A percentile compares a stretch with the other conserved stretches of the same genome.
Evolutionary conservation across 495 filamentous ascomycete species (phyloP).

Genomic region (Penicilliopsis zonata): DNA sequence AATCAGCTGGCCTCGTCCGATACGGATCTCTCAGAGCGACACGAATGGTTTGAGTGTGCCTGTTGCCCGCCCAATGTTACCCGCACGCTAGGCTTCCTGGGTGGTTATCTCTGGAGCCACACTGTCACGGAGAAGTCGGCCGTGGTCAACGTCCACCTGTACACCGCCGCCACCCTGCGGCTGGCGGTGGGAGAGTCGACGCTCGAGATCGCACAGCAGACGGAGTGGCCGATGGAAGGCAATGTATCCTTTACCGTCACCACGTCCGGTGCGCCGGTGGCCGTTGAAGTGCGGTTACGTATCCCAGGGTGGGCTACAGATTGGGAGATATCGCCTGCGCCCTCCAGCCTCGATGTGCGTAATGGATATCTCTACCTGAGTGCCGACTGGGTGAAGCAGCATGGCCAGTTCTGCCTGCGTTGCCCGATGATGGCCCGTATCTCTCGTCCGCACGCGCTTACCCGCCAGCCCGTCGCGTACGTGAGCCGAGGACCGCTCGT

Average conservation of each 20-base stretch:
- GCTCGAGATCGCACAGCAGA: slow-evolving; percentile 32
- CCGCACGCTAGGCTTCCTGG: slow-evolving; percentile 37
- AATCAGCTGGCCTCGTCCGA: slow-evolving; percentile 44
- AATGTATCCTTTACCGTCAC: slow-evolving; percentile 29
- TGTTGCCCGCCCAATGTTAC: slow-evolving; percentile 49
- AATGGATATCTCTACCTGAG: slow-evolving; percentile 38
- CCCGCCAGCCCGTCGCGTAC: slow-evolving; percentile 35
- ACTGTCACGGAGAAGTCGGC: slow-evolving; percentile 10
- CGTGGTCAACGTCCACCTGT: slow-evolving; percentile 39
- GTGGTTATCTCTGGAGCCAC: slow-evolving; percentile 41
- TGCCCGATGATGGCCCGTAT: slow-evolving; percentile 34
- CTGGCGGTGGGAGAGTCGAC: slow-evolving; percentile 22
- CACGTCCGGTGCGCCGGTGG: slow-evolving; percentile 11
- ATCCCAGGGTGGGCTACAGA: slow-evolving; percentile 38
- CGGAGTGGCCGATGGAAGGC: slow-evolving; percentile 44
- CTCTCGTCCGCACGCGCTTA: slow-evolving; percentile 37
- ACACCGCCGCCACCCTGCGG: slow-evolving; percentile 30
- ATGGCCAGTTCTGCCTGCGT: slow-evolving; percentile 19
- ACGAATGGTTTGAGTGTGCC: slow-evolving; percentile 41
- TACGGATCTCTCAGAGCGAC: slow-evolving; percentile 26
- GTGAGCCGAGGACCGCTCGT: slow-evolving; percentile 43
- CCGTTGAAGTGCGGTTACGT: slow-evolving; percentile 27
- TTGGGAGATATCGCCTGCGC: slow-evolving; percentile 25
- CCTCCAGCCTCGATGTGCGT: slow-evolving; percentile 10
- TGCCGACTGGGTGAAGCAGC: slow-evolving; percentile 17